phyloP scores from a whole-genome alignment of 352 stramenopile species.

The Globisporangium barbulae region DNA sequence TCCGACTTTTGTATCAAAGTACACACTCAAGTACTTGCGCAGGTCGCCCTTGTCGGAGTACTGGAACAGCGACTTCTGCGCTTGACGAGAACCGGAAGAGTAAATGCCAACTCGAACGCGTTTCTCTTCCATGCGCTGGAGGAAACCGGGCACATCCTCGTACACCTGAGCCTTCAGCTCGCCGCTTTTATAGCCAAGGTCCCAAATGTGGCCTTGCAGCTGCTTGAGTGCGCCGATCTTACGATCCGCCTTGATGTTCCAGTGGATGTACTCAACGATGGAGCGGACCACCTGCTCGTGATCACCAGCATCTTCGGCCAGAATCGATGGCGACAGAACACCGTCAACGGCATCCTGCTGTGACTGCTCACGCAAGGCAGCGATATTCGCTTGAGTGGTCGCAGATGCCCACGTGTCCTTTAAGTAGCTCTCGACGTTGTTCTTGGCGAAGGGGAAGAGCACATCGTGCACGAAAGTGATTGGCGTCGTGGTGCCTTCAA shows the following conservation, averaged over 20 bases:
- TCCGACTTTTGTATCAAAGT: constrained; percentile 85
- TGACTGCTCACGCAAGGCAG: constrained; percentile 45
- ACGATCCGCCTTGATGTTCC: constrained; percentile 67
- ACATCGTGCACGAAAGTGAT: constrained; percentile 96
- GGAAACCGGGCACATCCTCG: constrained; percentile 84
- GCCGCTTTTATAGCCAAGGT: constrained; percentile 83
- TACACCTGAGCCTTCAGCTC: constrained; percentile 90
- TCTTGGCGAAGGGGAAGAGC: constrained; percentile 90
- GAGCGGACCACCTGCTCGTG: constrained; percentile 30
- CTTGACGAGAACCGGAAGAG: constrained; percentile 88
- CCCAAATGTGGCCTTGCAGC: constrained; percentile 90
- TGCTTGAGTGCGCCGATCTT: constrained; percentile 90
- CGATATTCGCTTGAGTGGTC: constrained; percentile 47
- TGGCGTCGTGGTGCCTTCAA: constrained; percentile 95
- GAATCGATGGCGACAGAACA: constrained; percentile 23
- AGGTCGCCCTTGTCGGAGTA: constrained; percentile 84
- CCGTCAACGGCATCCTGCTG: constrained; percentile 33
- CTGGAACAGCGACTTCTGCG: constrained; percentile 86
- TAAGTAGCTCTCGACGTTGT: constrained; percentile 61
- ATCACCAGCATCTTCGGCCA: constrained; percentile 17
- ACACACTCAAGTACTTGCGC: constrained; percentile 63
- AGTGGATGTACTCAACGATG: constrained; percentile 58
- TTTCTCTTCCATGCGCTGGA: constrained; percentile 72
- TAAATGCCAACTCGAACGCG: constrained; percentile 91
- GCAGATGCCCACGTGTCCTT: constrained; percentile 48